Percentiles rank a stretch among this genome's conserved stretches.
phyloP scores from a whole-genome alignment of 2,329 filamentous ascomycete species.

The Colletotrichum tabaci region DNA sequence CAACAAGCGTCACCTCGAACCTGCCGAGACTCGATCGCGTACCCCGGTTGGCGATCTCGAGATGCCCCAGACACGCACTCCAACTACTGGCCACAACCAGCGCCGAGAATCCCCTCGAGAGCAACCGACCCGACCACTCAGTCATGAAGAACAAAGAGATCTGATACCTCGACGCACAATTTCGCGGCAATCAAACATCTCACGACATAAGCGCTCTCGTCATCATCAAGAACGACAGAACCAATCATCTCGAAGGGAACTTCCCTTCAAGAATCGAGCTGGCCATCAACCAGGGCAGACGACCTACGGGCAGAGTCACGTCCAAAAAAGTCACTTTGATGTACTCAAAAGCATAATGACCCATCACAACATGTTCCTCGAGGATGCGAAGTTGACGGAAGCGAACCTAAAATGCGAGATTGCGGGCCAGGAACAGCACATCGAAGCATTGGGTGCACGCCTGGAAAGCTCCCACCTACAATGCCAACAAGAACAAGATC shows the following conservation, averaged over 20 bases:
- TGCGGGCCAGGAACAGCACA: neutral
- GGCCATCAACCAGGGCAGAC: neutral
- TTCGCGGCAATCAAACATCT: constrained; percentile 21
- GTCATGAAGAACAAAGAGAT: neutral
- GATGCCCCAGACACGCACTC: constrained; percentile 6
- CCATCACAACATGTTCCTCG: constrained; percentile 31
- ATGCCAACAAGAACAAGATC: neutral
- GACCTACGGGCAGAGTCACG: neutral
- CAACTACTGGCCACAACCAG: neutral
- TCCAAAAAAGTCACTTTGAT: constrained; percentile 17
- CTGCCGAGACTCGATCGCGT: neutral
- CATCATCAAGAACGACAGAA: neutral
- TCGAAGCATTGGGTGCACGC: neutral
- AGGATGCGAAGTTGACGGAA: constrained; percentile 12
- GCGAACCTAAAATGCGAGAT: constrained; percentile 3
- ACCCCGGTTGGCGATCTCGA: constrained; percentile 29
- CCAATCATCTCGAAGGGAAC: neutral
- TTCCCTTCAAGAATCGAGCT: neutral
- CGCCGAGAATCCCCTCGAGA: neutral
- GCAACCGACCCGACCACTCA: neutral
- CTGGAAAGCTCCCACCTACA: neutral
- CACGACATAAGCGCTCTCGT: neutral
- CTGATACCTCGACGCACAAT: neutral
- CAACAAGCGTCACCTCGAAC: neutral
- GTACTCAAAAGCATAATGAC: constrained; percentile 15